These are phyloP conservation scores for Cladobotryum protrusum DNA, from an alignment of 2,329 filamentous ascomycete species.

Conservation along the genomic window DNA sequence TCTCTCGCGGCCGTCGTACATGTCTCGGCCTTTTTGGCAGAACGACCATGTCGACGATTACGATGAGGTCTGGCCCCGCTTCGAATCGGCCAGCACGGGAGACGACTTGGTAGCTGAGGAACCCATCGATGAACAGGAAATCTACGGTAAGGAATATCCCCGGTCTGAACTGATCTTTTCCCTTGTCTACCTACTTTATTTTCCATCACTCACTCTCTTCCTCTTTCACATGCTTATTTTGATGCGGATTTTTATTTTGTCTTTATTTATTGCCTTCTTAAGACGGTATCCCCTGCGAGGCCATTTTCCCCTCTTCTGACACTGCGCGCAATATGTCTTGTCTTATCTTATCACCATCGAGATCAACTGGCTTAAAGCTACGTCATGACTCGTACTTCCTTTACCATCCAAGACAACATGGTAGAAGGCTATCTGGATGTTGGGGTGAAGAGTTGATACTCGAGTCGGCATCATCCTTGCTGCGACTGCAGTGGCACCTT, in stretches of 20 bases:
- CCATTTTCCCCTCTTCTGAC: background rate
- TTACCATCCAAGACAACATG: too few relatives aligned
- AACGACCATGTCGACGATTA: slow-evolving; percentile 44
- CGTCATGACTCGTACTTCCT: too few relatives aligned
- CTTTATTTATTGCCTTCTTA: too few relatives aligned
- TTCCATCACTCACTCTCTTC: background rate
- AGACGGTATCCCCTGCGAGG: background rate
- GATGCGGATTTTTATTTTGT: background rate
- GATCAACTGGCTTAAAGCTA: too few relatives aligned
- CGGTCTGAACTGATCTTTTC: background rate
- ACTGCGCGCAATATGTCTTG: background rate
- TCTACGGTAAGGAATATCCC: slow-evolving; percentile 63
- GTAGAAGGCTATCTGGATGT: too few relatives aligned
- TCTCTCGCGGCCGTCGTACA: slow-evolving; percentile 39
- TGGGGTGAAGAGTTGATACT: too few relatives aligned
- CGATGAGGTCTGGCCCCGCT: slow-evolving; percentile 21
- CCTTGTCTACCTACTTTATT: background rate
- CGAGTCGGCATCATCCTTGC: too few relatives aligned
- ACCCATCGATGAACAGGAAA: slow-evolving; percentile 93
- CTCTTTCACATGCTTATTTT: background rate
- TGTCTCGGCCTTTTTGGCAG: slow-evolving; percentile 34
- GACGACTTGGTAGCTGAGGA: slow-evolving; percentile 61
- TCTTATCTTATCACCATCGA: background rate
- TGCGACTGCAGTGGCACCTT: too few relatives aligned
- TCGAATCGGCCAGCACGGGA: slow-evolving; percentile 31